phyloP scores from a whole-genome alignment of 352 stramenopile genomes.

The Phytopythium chamaehyphon region DNA sequence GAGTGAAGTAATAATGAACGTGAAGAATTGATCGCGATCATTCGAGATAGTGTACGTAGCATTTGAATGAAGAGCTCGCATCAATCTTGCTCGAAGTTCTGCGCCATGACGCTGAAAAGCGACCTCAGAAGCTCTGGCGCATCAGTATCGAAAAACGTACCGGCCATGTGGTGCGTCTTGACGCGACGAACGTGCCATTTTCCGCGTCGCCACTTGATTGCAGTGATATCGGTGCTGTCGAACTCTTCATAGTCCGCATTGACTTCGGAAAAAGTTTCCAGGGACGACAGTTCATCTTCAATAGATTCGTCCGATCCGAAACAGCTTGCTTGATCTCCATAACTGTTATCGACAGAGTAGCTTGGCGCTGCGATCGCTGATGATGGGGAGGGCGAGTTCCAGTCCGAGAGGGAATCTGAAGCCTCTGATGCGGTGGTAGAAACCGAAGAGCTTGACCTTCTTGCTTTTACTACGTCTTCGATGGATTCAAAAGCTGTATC shows the following conservation, averaged over 20 bases:
- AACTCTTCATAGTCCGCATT: constrained; percentile 18
- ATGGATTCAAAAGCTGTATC: constrained; percentile 17
- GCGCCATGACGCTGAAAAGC: constrained; percentile 52
- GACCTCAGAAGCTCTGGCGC: constrained; percentile 47
- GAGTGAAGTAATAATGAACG: no score
- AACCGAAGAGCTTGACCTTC: constrained; percentile 36
- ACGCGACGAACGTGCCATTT: constrained; percentile 70
- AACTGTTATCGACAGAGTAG: neutral
- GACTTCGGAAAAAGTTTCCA: constrained; percentile 6
- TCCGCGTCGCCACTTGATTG: constrained; percentile 9
- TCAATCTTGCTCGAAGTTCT: constrained; percentile 31
- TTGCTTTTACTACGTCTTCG: constrained; percentile 11
- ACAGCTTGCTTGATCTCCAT: neutral
- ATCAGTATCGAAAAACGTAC: constrained; percentile 56
- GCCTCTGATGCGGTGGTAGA: constrained; percentile 40
- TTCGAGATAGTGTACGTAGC: no score
- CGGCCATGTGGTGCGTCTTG: constrained; percentile 63
- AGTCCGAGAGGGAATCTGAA: constrained; percentile 7
- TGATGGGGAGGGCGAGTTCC: constrained; percentile 3
- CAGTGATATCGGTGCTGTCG: constrained; percentile 3
- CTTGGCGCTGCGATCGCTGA: neutral
- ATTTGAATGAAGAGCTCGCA: no score
- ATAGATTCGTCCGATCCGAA: neutral
- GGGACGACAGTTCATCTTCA: neutral
- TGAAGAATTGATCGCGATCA: no score